These are phyloP conservation scores for Ballota nigra DNA, from an alignment of 257 asterid genomes.

Conservation along the genomic window DNA sequence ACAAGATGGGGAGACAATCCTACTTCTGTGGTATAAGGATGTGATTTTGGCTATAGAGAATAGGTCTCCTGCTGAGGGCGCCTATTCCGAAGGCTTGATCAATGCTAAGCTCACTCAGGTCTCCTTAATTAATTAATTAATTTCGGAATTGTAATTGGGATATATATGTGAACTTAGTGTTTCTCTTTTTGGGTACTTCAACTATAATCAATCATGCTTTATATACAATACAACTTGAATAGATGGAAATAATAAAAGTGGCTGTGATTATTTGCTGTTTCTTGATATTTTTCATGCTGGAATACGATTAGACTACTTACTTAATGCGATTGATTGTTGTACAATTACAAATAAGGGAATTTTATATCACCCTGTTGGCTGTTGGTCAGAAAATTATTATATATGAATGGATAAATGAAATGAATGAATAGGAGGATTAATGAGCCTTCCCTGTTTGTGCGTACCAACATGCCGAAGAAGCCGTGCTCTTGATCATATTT, in stretches of 20 bases:
- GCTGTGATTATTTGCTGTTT: not conserved
- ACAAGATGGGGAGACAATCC: conserved; percentile 66
- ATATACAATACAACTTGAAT: too few relatives aligned
- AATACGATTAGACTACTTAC: too few relatives aligned
- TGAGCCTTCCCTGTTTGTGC: too few relatives aligned
- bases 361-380: too few relatives aligned
- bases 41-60: conserved; percentile 76
- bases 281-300: not conserved
- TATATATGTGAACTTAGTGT: not conserved
- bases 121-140: not conserved
- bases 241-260: not conserved
- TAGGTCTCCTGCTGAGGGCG: conserved; percentile 96
- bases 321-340: not conserved
- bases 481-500: not conserved
- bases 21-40: conserved; percentile 83
- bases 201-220: too few relatives aligned
- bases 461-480: too few relatives aligned
- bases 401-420: not conserved
- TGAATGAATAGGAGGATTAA: too few relatives aligned
- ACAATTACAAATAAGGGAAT: not conserved
- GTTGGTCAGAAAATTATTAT: too few relatives aligned
- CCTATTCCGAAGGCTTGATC: conserved; percentile 82
- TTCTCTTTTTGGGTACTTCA: too few relatives aligned
- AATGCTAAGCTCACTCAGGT: conserved; percentile 95
- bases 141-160: not conserved